Evolutionary conservation across 1,284 basidiomycete species (phyloP).

Genomic region (Malassezia japonica): DNA sequence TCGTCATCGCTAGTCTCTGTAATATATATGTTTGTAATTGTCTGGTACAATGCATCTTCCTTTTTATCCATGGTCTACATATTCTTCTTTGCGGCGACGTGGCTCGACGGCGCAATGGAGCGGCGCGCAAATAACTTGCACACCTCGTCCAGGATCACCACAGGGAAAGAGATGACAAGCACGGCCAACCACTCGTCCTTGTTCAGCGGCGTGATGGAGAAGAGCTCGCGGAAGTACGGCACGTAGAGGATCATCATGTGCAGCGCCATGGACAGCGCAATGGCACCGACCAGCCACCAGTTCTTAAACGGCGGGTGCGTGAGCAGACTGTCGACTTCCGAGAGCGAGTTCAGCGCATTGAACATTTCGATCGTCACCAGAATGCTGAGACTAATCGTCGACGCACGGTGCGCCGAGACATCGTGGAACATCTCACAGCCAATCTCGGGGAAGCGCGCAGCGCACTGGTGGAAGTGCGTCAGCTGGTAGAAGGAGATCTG

Average conservation of each 20-base stretch:
- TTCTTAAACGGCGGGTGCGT: constrained; percentile 86
- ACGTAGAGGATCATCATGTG: constrained; percentile 52
- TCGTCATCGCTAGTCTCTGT: no score
- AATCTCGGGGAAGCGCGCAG: constrained; percentile 65
- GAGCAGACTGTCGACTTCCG: constrained; percentile 90
- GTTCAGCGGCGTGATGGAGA: constrained; percentile 83
- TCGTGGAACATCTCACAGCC: constrained; percentile 91
- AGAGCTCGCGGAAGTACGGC: constrained; percentile 50
- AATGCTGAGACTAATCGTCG: constrained; percentile 90
- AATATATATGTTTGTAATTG: neutral
- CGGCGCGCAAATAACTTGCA: constrained; percentile 65
- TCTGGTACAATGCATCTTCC: constrained; percentile 8
- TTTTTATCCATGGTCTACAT: neutral
- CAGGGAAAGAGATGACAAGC: constrained; percentile 73
- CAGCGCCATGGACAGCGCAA: constrained; percentile 76
- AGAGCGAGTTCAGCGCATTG: constrained; percentile 96
- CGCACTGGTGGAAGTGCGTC: constrained; percentile 60
- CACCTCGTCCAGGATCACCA: constrained; percentile 79
- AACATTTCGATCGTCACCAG: constrained; percentile 95
- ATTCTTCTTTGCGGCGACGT: neutral
- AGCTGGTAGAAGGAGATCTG: constrained; percentile 87
- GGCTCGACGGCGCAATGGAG: neutral
- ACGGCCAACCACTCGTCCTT: constrained; percentile 93
- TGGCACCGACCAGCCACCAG: constrained; percentile 60
- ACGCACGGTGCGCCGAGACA: constrained; percentile 64